These are phyloP conservation scores for Tuber calosporum DNA, from an alignment of 495 filamentous ascomycete genomes.

Conservation along the genomic window DNA sequence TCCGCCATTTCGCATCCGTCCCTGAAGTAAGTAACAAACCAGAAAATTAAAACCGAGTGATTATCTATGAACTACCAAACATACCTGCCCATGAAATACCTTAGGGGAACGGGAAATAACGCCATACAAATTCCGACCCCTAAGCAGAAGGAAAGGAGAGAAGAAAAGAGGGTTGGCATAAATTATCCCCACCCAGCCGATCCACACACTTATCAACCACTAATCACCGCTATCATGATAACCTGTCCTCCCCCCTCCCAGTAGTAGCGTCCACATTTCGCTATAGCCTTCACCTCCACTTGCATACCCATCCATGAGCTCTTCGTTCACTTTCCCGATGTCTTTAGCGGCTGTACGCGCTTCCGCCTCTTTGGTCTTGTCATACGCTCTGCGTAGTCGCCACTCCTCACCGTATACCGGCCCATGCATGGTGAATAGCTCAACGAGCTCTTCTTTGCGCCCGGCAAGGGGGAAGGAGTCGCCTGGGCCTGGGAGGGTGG, in stretches of 20 bases:
- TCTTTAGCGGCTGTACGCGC: neutral
- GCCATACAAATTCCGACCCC: neutral
- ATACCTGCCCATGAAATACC: neutral
- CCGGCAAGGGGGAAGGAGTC: neutral
- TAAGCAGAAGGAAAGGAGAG: neutral
- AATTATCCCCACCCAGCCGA: neutral
- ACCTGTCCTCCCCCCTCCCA: neutral
- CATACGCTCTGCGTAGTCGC: neutral
- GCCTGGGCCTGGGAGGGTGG: neutral
- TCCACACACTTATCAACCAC: neutral
- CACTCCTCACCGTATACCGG: neutral
- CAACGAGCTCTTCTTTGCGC: neutral
- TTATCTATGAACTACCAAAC: neutral
- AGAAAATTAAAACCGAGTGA: neutral
- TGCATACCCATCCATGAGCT: neutral
- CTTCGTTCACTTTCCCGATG: neutral
- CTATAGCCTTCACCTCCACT: neutral
- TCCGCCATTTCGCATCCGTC: neutral
- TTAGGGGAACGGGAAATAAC: neutral
- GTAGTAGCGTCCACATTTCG: neutral
- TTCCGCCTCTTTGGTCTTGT: neutral
- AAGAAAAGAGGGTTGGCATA: neutral
- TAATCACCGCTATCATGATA: neutral
- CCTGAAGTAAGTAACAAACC: neutral
- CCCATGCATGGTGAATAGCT: neutral